A percentile compares a stretch with the other conserved stretches of the same genome.
phyloP scores from a whole-genome alignment of 192 early-diverging fungal species.

The Dissophora ornata region DNA sequence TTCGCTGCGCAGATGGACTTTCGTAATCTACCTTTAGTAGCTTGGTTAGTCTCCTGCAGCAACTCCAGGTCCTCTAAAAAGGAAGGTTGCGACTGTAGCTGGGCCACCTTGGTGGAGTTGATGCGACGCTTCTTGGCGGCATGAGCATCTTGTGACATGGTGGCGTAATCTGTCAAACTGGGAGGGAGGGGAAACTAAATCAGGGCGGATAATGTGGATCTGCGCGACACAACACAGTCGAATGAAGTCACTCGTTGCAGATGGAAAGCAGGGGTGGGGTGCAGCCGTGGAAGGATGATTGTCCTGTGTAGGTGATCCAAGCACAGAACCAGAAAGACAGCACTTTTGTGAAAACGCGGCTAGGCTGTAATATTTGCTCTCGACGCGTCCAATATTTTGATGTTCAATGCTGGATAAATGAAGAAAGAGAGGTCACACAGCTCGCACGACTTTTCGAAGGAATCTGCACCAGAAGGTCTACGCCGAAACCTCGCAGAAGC shows the following conservation, averaged over 20 bases:
- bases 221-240: no score
- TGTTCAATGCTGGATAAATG: no score
- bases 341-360: no score
- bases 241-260: no score
- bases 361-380: no score
- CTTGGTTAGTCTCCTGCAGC: constrained; percentile 35
- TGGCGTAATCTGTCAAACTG: constrained; percentile 31
- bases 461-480: constrained; percentile 22
- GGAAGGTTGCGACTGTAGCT: constrained; percentile 33
- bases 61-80: constrained; percentile 42
- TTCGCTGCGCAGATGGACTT: neutral
- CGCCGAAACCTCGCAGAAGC: constrained; percentile 8
- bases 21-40: constrained; percentile 28
- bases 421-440: no score
- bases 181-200: neutral
- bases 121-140: constrained; percentile 48
- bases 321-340: no score
- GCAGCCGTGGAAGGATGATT: neutral
- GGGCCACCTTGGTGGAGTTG: constrained; percentile 9
- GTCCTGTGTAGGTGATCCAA: neutral
- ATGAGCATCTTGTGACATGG: constrained; percentile 51
- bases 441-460: no score
- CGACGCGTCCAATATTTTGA: neutral
- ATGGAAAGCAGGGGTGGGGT: no score
- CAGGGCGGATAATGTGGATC: no score